Conservation (phyloP, 345 rosid species). For the Dimocarpus longan region DNA sequence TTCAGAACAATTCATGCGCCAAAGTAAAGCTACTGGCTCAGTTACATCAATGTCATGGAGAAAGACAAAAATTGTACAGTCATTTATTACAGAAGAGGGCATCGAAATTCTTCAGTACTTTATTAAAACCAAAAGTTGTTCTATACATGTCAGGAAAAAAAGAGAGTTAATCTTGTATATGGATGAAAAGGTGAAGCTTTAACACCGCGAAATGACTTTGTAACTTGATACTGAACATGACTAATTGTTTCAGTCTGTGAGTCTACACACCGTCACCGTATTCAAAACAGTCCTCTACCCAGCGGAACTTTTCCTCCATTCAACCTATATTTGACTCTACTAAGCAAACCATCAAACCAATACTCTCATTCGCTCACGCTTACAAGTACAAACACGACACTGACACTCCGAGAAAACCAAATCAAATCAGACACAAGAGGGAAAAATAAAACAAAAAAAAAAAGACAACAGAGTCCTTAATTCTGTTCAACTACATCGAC, state of each 20-base stretch:
- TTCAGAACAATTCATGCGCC: neutral
- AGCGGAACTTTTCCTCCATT: neutral
- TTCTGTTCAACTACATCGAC: neutral
- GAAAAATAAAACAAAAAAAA: neutral
- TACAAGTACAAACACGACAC: neutral
- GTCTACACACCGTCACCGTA: neutral
- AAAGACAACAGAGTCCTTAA: neutral
- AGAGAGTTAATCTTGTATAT: neutral
- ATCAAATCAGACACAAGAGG: constrained; percentile 1
- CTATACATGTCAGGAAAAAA: neutral
- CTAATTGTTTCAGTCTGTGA: neutral
- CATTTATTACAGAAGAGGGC: neutral
- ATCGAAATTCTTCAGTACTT: neutral
- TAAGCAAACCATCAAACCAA: neutral
- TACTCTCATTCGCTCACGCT: neutral
- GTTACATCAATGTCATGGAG: neutral
- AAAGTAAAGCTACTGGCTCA: neutral
- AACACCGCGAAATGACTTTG: neutral
- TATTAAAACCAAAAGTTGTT: constrained; percentile 4
- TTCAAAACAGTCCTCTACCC: neutral
- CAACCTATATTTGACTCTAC: neutral
- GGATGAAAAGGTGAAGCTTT: neutral
- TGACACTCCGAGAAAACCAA: neutral
- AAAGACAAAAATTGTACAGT: neutral
- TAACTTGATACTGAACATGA: neutral